phyloP scores from a whole-genome alignment of 2,329 filamentous ascomycete species.

The Fusarium coicis region DNA sequence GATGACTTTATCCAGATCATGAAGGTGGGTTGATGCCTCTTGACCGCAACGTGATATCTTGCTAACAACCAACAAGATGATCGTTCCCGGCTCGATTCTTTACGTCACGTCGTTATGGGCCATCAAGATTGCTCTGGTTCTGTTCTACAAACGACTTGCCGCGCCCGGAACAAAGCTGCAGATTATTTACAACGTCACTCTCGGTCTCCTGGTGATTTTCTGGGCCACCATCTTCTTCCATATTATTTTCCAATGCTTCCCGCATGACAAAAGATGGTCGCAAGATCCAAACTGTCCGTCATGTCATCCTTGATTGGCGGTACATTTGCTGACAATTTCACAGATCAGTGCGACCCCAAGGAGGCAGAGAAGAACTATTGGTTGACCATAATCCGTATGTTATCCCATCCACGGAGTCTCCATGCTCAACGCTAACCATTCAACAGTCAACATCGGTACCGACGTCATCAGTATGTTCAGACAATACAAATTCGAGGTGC shows the following conservation, averaged over 20 bases:
- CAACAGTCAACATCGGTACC: conserved; percentile 34
- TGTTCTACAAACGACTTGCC: conserved; percentile 55
- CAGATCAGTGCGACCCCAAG: conserved; percentile 35
- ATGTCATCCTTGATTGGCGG: not conserved
- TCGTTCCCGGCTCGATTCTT: conserved; percentile 53
- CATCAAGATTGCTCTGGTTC: conserved; percentile 53
- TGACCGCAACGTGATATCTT: accelerated
- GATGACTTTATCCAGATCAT: conserved; percentile 43
- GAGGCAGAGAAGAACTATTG: conserved; percentile 37
- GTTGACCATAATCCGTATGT: conserved; percentile 38
- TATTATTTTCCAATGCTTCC: conserved; percentile 54
- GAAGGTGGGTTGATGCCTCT: conserved; percentile 14
- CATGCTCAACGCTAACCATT: not conserved
- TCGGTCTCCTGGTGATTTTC: conserved; percentile 45
- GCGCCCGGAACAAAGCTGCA: conserved; percentile 50
- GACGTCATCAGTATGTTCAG: conserved; percentile 36
- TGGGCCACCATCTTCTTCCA: conserved; percentile 52
- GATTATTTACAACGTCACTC: conserved; percentile 50
- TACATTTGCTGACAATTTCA: not conserved
- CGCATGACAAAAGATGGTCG: conserved; percentile 48
- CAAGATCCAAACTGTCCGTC: conserved; percentile 38
- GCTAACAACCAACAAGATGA: conserved; percentile 44
- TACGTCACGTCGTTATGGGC: conserved; percentile 55
- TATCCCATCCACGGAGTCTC: accelerated
- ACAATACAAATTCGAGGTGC: accelerated